phyloP scores from a whole-genome alignment of 208 protist genomes.

The Balamuthia mandrillaris region DNA sequence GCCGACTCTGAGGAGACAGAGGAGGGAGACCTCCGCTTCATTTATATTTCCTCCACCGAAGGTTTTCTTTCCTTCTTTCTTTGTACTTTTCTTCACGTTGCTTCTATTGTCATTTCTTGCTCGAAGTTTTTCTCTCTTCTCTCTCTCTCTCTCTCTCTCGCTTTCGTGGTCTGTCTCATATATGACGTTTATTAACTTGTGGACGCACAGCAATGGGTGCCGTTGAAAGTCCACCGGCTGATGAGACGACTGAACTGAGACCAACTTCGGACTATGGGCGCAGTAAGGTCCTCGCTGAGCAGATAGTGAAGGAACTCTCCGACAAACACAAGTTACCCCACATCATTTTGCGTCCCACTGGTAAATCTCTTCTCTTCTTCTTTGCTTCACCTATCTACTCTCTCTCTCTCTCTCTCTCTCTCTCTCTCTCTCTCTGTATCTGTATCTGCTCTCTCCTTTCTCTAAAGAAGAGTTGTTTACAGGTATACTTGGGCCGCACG shows the following conservation, averaged over 20 bases:
- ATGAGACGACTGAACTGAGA: background rate
- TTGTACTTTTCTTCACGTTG: too few relatives aligned
- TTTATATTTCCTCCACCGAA: conserved; percentile 15
- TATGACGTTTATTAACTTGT: background rate
- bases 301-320: background rate
- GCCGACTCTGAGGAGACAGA: too few relatives aligned
- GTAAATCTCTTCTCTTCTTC: too few relatives aligned
- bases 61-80: background rate
- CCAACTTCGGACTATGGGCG: background rate
- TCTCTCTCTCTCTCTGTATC: too few relatives aligned
- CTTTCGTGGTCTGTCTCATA: background rate
- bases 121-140: too few relatives aligned
- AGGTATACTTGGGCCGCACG: background rate
- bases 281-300: conserved; percentile 15
- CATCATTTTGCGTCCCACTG: conserved; percentile 2
- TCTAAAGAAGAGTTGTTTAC: background rate
- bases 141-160: too few relatives aligned
- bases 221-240: background rate
- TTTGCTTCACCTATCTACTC: too few relatives aligned
- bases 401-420: too few relatives aligned
- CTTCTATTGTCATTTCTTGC: too few relatives aligned
- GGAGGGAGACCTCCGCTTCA: too few relatives aligned
- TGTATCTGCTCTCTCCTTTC: too few relatives aligned
- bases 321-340: background rate
- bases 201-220: background rate